Base-by-base conservation (phyloP, 192 early-diverging fungal genomes). In the Coemansia sp. region DNA sequence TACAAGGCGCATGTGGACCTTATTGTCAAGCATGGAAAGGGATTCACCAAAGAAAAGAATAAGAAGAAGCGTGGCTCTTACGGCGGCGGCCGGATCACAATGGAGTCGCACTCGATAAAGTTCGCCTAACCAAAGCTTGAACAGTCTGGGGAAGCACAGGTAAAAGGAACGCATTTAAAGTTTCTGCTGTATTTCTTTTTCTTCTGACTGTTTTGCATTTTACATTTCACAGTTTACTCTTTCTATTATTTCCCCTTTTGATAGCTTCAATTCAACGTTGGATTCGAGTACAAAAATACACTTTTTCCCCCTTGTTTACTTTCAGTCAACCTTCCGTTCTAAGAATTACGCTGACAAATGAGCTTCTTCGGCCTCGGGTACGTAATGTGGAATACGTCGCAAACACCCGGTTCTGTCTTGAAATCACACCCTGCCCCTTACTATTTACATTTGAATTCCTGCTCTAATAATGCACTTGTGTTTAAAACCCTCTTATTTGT, bases 61-160 rank as follows among this genome's bases (percentile, higher is more conserved):
- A 97, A 97, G 85, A 98, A 98, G 84, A 97, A 97, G 87, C 84
- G 92, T 56, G 95, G 95, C 25, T 89, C 90, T 42, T 98, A 98
- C 86, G 87, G 90, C 60, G 96, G 96, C 30, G 96, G 96, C 23
- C 72, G 83, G 57, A 98, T 98, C 62, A 90, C 92, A 63, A 87
- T 90, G 58, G 82, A 77, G 34, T 91, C 91, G 25, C 88, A 94
- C 73, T 94, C 92, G 6, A 93, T 95, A 82, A 98, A 98, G 74
- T 96, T 98, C 35, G 65, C 65, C 28, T 77, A 64, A 60, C 2
- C 10, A 6, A 4, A 20, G 25, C 48, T 4, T 13, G 40, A 43
- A 16, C 40, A 35, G 34, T n/a, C n/a, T n/a, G n/a, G n/a, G n/a
- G n/a, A n/a, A n/a, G n/a, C n/a, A n/a, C n/a, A n/a, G n/a, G n/a